Evolutionary conservation across 768 basidiomycete species (phyloP), one percentile per base, ranked within the genome.

Genomic region (Mycena indigotica): DNA sequence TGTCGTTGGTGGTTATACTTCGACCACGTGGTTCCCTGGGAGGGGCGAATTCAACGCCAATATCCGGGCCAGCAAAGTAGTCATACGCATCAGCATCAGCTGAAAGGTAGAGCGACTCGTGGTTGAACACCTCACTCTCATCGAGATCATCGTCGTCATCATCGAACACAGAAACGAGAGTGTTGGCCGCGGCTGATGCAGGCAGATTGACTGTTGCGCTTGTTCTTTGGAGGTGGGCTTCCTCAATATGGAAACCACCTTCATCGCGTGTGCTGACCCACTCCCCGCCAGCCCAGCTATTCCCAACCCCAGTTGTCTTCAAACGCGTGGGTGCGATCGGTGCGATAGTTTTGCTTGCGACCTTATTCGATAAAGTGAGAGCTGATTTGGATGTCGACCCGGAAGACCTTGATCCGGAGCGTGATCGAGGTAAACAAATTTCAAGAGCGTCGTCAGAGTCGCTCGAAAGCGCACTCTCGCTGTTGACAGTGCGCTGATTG

Each of bases 321-420:
- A 98, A 80, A 45, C 91, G 82, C 4, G 97, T 95, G 6, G 84
- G 83, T 28, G 81, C 77, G 57, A 82, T 82, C 13, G 74, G 79
- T 17, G 74, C 81, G 60, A 80, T 81, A 21, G 73, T 80, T 56
- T 63, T 59, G 55, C 58, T 62, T 23, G 24, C 16, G 23, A 44
- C 35, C 6, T 41, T 41, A 16, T 19, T 29, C 45, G 28, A 13
- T 51, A 57, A n/a, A 24, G 21, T 24, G 50, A 50, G 5, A 16
- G 10, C 24, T 17, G 50, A 52, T 17, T 21, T n/a, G n/a, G n/a
- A n/a, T 40, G 25, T 45, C 15, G 62, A 58, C 17, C 38, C 38
- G 10, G 60, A 58, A 13, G 56, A 57, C 5, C 48, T 46, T 6
- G 61, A 62, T 30, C 50, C 50, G 29, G 58, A 51, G 53, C 62